Conservation (phyloP, 2,329 filamentous ascomycete species). For the Penicillium sp. region DNA sequence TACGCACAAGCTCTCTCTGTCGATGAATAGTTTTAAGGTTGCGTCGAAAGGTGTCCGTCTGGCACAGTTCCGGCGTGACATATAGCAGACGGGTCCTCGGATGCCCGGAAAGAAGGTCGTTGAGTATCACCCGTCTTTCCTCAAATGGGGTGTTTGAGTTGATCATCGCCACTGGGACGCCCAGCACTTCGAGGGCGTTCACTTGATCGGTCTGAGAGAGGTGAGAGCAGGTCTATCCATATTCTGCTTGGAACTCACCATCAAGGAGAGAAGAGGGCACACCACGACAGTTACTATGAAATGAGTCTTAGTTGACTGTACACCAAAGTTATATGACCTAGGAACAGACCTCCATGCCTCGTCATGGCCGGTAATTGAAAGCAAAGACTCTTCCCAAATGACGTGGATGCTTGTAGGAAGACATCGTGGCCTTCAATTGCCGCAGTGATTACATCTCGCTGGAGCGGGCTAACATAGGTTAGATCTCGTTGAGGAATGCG, state of each 20-base stretch:
- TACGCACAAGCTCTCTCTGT: slow-evolving; percentile 82
- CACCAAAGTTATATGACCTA: neutral
- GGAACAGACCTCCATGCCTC: slow-evolving; percentile 75
- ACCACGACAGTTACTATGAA: slow-evolving; percentile 81
- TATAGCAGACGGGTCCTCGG: slow-evolving; percentile 84
- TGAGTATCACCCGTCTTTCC: slow-evolving; percentile 72
- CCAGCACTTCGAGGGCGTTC: slow-evolving; percentile 72
- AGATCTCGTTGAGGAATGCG: neutral
- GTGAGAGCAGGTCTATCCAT: neutral
- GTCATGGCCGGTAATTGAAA: slow-evolving; percentile 91
- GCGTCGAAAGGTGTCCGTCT: slow-evolving; percentile 75
- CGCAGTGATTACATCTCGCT: slow-evolving; percentile 84
- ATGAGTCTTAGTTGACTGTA: slow-evolving; percentile 15
- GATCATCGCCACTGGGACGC: slow-evolving; percentile 80
- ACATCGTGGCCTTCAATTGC: slow-evolving; percentile 85
- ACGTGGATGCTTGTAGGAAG: slow-evolving; percentile 78
- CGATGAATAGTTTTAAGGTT: slow-evolving; percentile 74
- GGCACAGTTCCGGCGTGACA: slow-evolving; percentile 89
- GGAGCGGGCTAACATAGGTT: slow-evolving; percentile 66
- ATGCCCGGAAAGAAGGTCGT: slow-evolving; percentile 85
- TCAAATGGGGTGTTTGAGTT: slow-evolving; percentile 76
- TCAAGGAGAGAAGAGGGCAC: slow-evolving; percentile 85
- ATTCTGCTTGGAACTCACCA: slow-evolving; percentile 60
- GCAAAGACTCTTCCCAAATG: slow-evolving; percentile 90
- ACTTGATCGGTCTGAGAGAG: slow-evolving; percentile 81